Conservation (phyloP, 2,329 filamentous ascomycete species). For the Neopestalotiopsis sp. region DNA sequence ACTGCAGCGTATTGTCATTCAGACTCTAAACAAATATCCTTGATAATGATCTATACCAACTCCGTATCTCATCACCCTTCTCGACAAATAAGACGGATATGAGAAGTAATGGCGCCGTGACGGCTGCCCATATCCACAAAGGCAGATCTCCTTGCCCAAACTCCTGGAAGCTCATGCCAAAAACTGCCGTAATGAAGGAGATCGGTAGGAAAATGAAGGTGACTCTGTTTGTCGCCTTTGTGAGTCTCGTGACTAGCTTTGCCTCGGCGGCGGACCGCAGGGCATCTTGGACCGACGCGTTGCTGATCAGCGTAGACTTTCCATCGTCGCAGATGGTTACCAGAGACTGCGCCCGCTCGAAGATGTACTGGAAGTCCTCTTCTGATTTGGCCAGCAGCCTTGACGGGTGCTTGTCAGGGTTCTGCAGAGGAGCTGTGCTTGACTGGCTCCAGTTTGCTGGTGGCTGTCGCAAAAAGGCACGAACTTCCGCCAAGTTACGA, state of each 20-base stretch:
- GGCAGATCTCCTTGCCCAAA: neutral
- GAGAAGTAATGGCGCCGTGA: neutral
- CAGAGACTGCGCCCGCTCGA: neutral
- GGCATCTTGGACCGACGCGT: neutral
- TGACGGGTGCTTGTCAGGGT: too few relatives aligned
- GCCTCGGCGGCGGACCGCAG: neutral
- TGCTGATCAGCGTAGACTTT: neutral
- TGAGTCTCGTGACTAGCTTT: neutral
- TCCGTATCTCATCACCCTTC: neutral
- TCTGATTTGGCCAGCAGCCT: too few relatives aligned
- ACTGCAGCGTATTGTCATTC: too few relatives aligned
- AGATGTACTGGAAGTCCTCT: too few relatives aligned
- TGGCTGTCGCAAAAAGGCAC: too few relatives aligned
- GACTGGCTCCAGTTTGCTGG: too few relatives aligned
- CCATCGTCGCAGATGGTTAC: neutral
- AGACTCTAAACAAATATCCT: too few relatives aligned
- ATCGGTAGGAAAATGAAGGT: neutral
- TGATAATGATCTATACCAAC: too few relatives aligned
- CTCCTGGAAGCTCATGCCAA: too few relatives aligned
- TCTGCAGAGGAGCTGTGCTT: too few relatives aligned
- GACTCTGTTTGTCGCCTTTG: neutral
- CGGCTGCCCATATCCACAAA: neutral
- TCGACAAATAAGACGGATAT: neutral
- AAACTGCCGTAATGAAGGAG: too few relatives aligned
- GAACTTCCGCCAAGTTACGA: neutral